Evolutionary conservation across 768 basidiomycete species (phyloP), one percentile per base, ranked within the genome.

Genomic region (Gyrodon lividus): DNA sequence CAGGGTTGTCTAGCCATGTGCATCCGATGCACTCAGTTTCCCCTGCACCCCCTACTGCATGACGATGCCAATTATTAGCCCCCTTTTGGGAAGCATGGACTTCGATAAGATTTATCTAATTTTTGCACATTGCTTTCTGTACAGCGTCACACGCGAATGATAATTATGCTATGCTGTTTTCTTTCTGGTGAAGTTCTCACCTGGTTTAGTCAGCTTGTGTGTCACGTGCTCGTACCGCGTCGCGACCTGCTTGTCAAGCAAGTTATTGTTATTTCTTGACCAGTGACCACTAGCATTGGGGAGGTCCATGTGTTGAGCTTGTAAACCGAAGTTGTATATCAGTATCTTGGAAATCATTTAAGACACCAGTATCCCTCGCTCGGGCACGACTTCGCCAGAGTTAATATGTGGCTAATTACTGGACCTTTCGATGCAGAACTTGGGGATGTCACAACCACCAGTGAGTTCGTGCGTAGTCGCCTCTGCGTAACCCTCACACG

Each of bases 371-470:
- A 6, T 43, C 20, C 23, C 7, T 35, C 14, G 16, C 38, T 40
- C 16, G 16, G 38, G 12, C 17, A 12, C 31, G 31, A 9, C 31
- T 33, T 12, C 19, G 6, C 31, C 39, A 23, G 39, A 20, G 19
- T 16, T 20, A 16, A 20, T 1, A 84, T 84, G 82, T 84, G 82
- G 82, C 52, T 76, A 2, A 23, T 84, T 9, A 72, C 69, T 6
- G 83, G 80, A 0, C 79, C 80, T 1, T 83, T 84, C 47, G 82
- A 83, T 51, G 67, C 72, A 12, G 57, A 51, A 19, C 50, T 43
- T 14, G 71, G 65, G 3, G 74, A 77, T 34, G 52, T 70, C 1
- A 61, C 58, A 20, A 68, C 70, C 22, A 69, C 69, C 47, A 82
- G 80, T 77, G 60, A 61, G 72, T 68, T 14, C 14, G 8, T 48